Evolutionary conservation across 2,329 filamentous ascomycete genomes (phyloP), one percentile per base, ranked within the genome.

Genomic region (Trichoderma semiorbis): DNA sequence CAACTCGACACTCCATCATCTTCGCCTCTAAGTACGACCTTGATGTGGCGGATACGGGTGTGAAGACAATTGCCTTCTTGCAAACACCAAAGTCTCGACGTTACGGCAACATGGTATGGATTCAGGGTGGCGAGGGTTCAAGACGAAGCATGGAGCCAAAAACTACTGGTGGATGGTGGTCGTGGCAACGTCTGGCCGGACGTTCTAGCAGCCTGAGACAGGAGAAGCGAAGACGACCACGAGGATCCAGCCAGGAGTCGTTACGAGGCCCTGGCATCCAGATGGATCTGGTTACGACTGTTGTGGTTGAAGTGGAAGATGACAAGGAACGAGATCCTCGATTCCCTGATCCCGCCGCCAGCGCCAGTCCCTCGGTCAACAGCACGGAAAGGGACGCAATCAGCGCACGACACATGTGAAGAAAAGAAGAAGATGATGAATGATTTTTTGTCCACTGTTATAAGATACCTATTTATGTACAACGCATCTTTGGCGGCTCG

Each of bases 1-100:
- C 82, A 2, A 88, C 86, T 0, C 81, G 87, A 36, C 82, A 84
- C 21, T 81, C 83, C n/a, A 87, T 89, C 68, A 80, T 89, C 36
- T 88, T 88, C 71, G 78, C 78, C 0, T 78, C 78, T 18, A 75
- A 75, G n/a, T 76, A 78, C 57, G 75, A 79, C 0, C 75, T 84
- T 10, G 81, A 83, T 50, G 78, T 78, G 0, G 81, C 84, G 12
- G 84, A 87, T 21, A 84, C 84, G 0, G 87, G 87, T 0, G 74
- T 89, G 10, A 80, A 82, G 24, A 88, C 86, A 0, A 89, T 89
- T 70, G 79, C 83, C 0, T 87, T 87, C 69, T 82, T 87, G 78
- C 80, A 84, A 24, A 82, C 83, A 1, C 79, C 82, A 0, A 76
- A 76, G 4, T 78, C 78, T 11, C 78, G 80, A 5, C 78, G 77